Base-by-base conservation (phyloP, 2,329 filamentous ascomycete species). In the Microsporum canis region DNA sequence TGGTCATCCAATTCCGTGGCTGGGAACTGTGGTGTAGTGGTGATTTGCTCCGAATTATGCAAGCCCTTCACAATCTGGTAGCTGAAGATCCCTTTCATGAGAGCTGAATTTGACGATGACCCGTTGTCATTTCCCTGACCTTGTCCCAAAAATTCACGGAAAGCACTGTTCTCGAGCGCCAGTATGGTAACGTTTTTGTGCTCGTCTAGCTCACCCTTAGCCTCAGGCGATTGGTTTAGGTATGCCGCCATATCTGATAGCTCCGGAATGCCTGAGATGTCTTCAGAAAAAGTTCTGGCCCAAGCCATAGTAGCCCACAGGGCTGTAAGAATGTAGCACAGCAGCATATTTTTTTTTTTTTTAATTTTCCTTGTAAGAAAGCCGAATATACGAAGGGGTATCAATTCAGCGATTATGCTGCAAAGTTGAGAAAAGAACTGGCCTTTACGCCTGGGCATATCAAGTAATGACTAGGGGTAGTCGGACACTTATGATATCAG, bases 41-140 rank as follows among this genome's bases (percentile, higher is more conserved):
- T 73, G 60, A 78, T 71, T 3, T 72, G 68, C 3, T 65, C 66
- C 0, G 76, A 68, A 3, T 61, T 66, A 64, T 79, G 77, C 0
- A 76, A 78, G 41, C 82, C 83, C 61, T 81, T 78, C 5, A 86
- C 70, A 23, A 85, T 77, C 68, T 86, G 84, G 69, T 86, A 86
- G 60, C 71, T 73, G 27, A 86, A 70, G 33, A 84, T 69, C 3
- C 79, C 79, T 62, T 71, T 66, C 17, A 79, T 66, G 12, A 72
- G 64, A 27, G 31, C 55, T 47, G 60, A 43, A 60, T 68, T 65
- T 17, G 31, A n/a, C 14, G 31, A n/a, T 36, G 12, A 23, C 7
- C 36, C 29, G 3, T 31, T n/a, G 31, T 12, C 31, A 36, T 55
- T 55, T 4, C 10, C 49, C 31, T 55, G 31, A 4, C 49, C 49